Base-by-base conservation (phyloP, 2,329 filamentous ascomycete species). In the Aspergillus sp. region DNA sequence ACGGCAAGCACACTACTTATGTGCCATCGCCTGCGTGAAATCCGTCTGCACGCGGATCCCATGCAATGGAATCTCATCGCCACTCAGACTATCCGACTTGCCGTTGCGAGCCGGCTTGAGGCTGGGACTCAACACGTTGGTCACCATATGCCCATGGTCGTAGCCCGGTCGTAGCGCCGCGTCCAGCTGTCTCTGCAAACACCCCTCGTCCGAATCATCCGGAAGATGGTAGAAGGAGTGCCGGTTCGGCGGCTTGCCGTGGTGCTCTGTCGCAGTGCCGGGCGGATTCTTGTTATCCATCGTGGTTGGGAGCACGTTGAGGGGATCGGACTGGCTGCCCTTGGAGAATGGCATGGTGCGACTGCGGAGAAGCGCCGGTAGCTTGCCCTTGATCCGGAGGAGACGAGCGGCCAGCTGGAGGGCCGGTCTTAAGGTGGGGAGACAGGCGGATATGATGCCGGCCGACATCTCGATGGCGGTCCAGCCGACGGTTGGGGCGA, bases 381-480 rank as follows among this genome's bases (percentile, higher is more conserved):
- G 55, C 26, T 55, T 26, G 50, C 56, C 45, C 22, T 60, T 58
- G 55, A 69, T 57, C 42, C 64, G 66, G 16, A 69, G 57, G 2
- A 52, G 18, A 22, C 68, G 68, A 36, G 61, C 58, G 31, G 62
- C 55, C 29, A 64, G 58, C 14, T 62, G 65, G 11, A 71, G 53
- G 9, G 69, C 69, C 14, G 69, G 69, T 2, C 67, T 65, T 7
- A 71, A 54, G 11, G 69, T 69, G 2, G 69, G 69, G 0, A 71
- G 66, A 49, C 65, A 69, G n/a, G 69, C 69, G 6, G 68, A 70
- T 14, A 69, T 63, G 31, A 71, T 70, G 5, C 68, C 68, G 26
- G 69, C 67, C 18, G 69, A 66, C 65, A 69, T 70, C 54, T 71
- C 69, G 50, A 71, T 71, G 11, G 68, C 65, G 18, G 68, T 69